phyloP scores from a whole-genome alignment of 1,284 basidiomycete genomes.

The Ceratobasidium sp. region DNA sequence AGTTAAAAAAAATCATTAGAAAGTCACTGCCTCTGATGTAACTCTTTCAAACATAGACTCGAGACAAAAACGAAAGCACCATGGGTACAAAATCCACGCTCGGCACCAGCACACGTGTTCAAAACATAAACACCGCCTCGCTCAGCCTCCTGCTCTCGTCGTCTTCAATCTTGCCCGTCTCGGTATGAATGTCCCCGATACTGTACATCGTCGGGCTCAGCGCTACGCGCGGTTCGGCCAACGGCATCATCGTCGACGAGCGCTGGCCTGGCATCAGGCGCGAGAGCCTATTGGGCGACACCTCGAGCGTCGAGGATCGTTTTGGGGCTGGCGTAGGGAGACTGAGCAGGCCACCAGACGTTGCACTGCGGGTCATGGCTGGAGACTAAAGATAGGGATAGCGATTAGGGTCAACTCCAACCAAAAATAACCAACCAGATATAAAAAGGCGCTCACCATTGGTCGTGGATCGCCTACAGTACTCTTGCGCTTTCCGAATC shows the following conservation, averaged over 20 bases:
- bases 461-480: slow-evolving; percentile 1
- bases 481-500: slow-evolving; percentile 40
- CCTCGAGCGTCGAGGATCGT: slow-evolving; percentile 31
- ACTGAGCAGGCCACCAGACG: slow-evolving; percentile 14
- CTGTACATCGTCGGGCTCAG: slow-evolving; percentile 68
- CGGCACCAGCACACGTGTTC: slow-evolving; percentile 47
- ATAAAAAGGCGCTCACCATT: slow-evolving; percentile 16
- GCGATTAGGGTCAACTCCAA: neutral
- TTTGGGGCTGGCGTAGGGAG: slow-evolving; percentile 8
- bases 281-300: slow-evolving; percentile 19
- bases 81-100: neutral
- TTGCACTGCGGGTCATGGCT: slow-evolving; percentile 20
- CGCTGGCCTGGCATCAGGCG: slow-evolving; percentile 22
- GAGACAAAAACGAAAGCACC: neutral
- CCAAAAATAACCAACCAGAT: neutral
- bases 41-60: neutral
- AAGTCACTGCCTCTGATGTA: neutral
- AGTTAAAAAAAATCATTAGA: slow-evolving; percentile 16
- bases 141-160: slow-evolving; percentile 72
- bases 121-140: slow-evolving; percentile 73
- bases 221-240: slow-evolving; percentile 49
- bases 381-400: slow-evolving; percentile 11
- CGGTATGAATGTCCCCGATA: slow-evolving; percentile 63
- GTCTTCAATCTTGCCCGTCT: slow-evolving; percentile 67
- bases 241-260: slow-evolving; percentile 24